Evolutionary conservation across 768 basidiomycete genomes (phyloP).

Genomic region (Suillus spraguei): DNA sequence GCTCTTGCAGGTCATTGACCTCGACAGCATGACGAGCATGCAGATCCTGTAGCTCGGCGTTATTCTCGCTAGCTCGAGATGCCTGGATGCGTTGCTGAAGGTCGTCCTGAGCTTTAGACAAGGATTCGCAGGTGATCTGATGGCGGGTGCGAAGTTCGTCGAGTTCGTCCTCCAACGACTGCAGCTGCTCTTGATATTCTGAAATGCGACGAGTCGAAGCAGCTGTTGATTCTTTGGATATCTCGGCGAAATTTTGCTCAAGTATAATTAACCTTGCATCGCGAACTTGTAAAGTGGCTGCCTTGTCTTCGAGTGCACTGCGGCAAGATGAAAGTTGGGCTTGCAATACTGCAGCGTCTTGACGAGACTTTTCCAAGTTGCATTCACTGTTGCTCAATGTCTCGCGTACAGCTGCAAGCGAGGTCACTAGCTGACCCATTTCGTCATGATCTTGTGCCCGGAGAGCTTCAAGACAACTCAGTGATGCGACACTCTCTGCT

Average conservation of each 20-base stretch:
- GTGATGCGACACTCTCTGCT: constrained; percentile 2
- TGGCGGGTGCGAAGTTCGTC: constrained; percentile 5
- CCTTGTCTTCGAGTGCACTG: constrained; percentile 21
- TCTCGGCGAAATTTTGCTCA: constrained; percentile 15
- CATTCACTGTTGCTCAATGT: constrained; percentile 19
- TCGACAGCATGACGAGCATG: constrained; percentile 39
- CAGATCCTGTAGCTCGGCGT: constrained; percentile 11
- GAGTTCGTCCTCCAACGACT: constrained; percentile 12
- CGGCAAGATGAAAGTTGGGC: constrained; percentile 17
- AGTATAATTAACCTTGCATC: constrained; percentile 17
- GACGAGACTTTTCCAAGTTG: constrained; percentile 17
- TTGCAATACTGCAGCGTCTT: constrained; percentile 19
- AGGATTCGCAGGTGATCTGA: constrained; percentile 7
- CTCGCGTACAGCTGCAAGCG: constrained; percentile 26
- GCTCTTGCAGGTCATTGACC: constrained; percentile 38
- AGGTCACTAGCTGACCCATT: constrained; percentile 23
- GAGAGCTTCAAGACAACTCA: constrained; percentile 17
- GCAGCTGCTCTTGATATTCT: constrained; percentile 8
- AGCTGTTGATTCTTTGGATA: constrained; percentile 4
- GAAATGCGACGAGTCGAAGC: constrained; percentile 8
- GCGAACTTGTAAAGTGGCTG: constrained; percentile 5
- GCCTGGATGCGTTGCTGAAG: constrained; percentile 11
- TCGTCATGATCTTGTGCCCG: constrained; percentile 12
- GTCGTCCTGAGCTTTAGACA: constrained; percentile 8
- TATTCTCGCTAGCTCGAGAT: constrained; percentile 6